These are phyloP conservation scores for Zymoseptoria brevis DNA, from an alignment of 2,329 filamentous ascomycete genomes.

Conservation along the genomic window DNA sequence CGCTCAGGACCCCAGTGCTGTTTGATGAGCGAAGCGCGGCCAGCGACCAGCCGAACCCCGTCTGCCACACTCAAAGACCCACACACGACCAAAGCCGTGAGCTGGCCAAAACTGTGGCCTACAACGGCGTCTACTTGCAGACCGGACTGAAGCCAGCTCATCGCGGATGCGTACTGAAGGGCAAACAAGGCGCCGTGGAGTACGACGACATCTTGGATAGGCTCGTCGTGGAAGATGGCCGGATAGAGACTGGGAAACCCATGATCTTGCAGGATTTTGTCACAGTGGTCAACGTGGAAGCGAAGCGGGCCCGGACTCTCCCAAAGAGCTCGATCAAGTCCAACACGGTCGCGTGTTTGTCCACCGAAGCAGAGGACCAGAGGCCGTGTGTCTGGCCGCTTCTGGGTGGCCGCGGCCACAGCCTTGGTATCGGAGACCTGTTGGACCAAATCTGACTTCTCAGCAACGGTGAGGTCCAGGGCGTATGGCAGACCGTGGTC, in stretches of 20 bases:
- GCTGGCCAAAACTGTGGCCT: constrained; percentile 12
- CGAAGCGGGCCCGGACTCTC: constrained; percentile 1
- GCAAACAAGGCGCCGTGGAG: constrained; percentile 9
- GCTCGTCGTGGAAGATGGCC: constrained; percentile 5
- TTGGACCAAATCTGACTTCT: not conserved
- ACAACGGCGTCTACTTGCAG: constrained; percentile 4
- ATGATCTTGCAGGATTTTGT: not conserved
- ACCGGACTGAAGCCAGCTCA: constrained; percentile 10
- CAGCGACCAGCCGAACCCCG: constrained; percentile 4
- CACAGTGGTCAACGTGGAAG: constrained; percentile 7
- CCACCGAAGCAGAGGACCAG: constrained; percentile 12
- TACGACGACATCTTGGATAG: constrained; percentile 5
- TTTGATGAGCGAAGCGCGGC: constrained; percentile 5
- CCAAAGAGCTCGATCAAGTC: constrained; percentile 4
- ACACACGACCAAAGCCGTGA: constrained; percentile 5
- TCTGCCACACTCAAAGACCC: constrained; percentile 5
- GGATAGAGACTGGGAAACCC: constrained; percentile 9
- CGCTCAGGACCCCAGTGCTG: constrained; percentile 4
- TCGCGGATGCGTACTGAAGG: constrained; percentile 9
- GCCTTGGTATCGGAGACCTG: not conserved
- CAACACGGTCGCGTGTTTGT: constrained; percentile 4
- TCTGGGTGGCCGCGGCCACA: not conserved
- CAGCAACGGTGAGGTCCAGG: not conserved
- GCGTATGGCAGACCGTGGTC: not conserved
- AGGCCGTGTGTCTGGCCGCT: not conserved